Base-by-base conservation (phyloP, 2,329 filamentous ascomycete species). In the Phialocephala sp. region DNA sequence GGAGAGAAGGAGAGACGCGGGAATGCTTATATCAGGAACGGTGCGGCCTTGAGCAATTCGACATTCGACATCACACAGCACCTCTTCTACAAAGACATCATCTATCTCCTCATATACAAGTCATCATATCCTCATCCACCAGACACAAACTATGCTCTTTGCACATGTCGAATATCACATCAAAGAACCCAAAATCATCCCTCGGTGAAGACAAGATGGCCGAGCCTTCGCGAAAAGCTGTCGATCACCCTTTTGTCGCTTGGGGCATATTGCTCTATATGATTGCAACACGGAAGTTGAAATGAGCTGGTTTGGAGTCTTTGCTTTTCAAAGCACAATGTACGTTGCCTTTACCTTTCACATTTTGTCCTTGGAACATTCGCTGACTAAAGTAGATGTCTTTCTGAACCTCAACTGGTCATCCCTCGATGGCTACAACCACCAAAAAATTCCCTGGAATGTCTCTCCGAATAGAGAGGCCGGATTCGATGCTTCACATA, bases 161-260 rank as follows among this genome's bases (percentile, higher is more conserved):
- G 32, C 8, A 24, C 20, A 54, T 54, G 50, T 35, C 50, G 14
- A 54, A 35, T 5, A 35, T 18, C 8, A 4, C 4, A 32, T 27
- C 50, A 27, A 54, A 54, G 6, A 54, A 54, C 12, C 22, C 1
- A 54, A 27, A 35, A 12, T 32, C 50, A 24, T 54, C 50, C 24
- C 12, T 12, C 24, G 50, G 12, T 54, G 50, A 54, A 27, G 24
- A 54, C 12, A 27, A 27, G 27, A 27, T 54, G 24, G 50, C 12
- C 3, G 15, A 54, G 15, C n/a, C 20, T 11, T 11, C 20, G 20
- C 11, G 50, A 35, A 54, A 32, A 35, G 27, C 27, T 54, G 32
- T 54, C 50, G 18, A 54, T n/a, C 50, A 54, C 27, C 50, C 50
- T 35, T 35, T 54, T 54, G 50, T 54, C 24, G 32, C 50, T 18